Evolutionary conservation across 768 basidiomycete species (phyloP).

Genomic region (Xerocomellus intermedius): DNA sequence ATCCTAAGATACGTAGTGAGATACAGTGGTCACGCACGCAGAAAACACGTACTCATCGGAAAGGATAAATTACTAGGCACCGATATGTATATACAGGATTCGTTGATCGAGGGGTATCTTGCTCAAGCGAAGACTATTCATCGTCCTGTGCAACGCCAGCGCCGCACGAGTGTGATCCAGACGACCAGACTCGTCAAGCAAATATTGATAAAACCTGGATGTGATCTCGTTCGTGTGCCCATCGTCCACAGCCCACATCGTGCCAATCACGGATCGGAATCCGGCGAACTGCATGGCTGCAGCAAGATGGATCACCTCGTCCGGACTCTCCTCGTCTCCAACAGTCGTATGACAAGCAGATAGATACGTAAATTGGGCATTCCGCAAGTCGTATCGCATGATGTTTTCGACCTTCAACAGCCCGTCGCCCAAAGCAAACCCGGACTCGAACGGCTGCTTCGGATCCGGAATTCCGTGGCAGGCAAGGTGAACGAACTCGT

Average conservation of each 20-base stretch:
- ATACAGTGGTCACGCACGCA: too few relatives aligned
- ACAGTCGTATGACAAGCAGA: constrained; percentile 23
- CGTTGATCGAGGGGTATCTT: neutral
- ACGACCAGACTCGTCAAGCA: neutral
- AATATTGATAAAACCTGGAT: neutral
- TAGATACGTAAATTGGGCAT: constrained; percentile 15
- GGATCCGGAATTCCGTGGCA: constrained; percentile 20
- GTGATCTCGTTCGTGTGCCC: neutral
- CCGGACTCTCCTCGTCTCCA: neutral
- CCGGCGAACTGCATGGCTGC: constrained; percentile 4
- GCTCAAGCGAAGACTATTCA: neutral
- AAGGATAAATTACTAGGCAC: neutral
- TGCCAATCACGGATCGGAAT: constrained; percentile 12
- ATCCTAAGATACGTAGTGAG: too few relatives aligned
- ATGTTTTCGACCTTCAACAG: constrained; percentile 3
- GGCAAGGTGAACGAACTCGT: constrained; percentile 11
- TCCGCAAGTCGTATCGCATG: constrained; percentile 1
- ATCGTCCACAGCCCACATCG: constrained; percentile 16
- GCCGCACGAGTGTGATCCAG: constrained; percentile 1
- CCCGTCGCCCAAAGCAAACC: constrained; percentile 6
- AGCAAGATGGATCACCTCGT: constrained; percentile 3
- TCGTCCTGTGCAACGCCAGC: constrained; percentile 3
- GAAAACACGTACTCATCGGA: too few relatives aligned
- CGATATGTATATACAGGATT: constrained; percentile 5
- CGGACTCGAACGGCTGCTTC: constrained; percentile 16